Percentiles rank a stretch among this genome's conserved stretches.
Evolutionary conservation across 768 basidiomycete species (phyloP).

Genomic region (Boletus barrowsii): DNA sequence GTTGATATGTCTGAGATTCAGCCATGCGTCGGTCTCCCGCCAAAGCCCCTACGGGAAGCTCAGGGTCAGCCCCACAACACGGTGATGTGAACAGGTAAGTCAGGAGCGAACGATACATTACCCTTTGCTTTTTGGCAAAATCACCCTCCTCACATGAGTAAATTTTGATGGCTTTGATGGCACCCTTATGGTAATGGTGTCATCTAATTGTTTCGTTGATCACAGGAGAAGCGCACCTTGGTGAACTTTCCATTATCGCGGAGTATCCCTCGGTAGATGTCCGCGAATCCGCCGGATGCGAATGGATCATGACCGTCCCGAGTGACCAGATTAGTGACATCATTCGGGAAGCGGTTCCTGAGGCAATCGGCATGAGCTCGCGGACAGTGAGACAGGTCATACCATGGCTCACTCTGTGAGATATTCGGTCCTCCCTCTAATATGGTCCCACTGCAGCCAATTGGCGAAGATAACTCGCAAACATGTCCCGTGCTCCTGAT

Average conservation of each 20-base stretch:
- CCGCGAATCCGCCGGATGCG: background rate
- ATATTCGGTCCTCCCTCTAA: too few relatives aligned
- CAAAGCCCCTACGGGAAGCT: background rate
- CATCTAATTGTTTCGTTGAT: background rate
- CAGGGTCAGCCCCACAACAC: background rate
- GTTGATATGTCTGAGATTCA: conserved; percentile 20
- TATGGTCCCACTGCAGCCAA: too few relatives aligned
- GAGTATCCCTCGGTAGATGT: too few relatives aligned
- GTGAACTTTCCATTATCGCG: background rate
- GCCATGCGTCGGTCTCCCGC: conserved; percentile 17
- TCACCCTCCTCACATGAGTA: background rate
- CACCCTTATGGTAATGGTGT: background rate
- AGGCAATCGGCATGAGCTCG: too few relatives aligned
- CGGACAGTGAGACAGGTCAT: too few relatives aligned
- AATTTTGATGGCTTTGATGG: background rate
- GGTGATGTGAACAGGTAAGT: background rate
- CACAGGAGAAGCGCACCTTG: background rate
- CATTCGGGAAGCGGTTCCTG: background rate
- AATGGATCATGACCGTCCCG: background rate
- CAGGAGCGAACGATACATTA: too few relatives aligned
- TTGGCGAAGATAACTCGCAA: too few relatives aligned
- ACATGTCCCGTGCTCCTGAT: too few relatives aligned
- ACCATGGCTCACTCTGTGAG: too few relatives aligned
- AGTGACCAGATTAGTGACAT: background rate
- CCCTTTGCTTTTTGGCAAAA: background rate